A percentile compares a stretch with the other conserved stretches of the same genome.
Conservation (phyloP, 139 green algal species). For the Haematococcus lacustris region DNA sequence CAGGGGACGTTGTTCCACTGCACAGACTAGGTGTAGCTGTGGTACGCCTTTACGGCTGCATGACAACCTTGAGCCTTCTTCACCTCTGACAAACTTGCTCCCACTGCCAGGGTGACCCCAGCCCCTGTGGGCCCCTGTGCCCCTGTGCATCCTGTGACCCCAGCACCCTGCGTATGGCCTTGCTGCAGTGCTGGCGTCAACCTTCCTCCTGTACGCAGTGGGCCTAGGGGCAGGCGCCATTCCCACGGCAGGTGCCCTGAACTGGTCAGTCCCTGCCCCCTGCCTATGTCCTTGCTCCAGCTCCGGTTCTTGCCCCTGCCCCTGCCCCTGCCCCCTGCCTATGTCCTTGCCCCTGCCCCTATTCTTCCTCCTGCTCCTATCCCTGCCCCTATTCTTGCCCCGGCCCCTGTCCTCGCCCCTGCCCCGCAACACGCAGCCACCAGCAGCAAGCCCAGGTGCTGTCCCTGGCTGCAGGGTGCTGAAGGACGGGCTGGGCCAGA, state of each 20-base stretch:
- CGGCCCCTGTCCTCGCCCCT: too few relatives aligned
- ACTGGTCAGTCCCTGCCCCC: constrained; percentile 32
- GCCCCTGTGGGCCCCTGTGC: background rate
- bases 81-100: background rate
- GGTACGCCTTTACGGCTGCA: too few relatives aligned
- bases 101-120: background rate
- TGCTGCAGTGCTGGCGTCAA: constrained; percentile 52
- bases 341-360: background rate
- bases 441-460: too few relatives aligned
- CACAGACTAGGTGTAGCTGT: too few relatives aligned
- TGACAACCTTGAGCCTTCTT: background rate
- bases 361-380: background rate
- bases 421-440: too few relatives aligned
- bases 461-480: constrained; percentile 16
- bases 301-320: background rate
- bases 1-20: too few relatives aligned
- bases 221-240: constrained; percentile 59
- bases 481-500: constrained; percentile 69
- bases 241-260: constrained; percentile 60
- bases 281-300: too few relatives aligned
- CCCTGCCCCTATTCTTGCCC: too few relatives aligned
- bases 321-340: background rate
- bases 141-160: background rate
- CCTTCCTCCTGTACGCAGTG: constrained; percentile 74
- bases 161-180: background rate